Evolutionary conservation across 108 stramenopile species (phyloP).

Genomic region (Pseudonitzschia multiseries): DNA sequence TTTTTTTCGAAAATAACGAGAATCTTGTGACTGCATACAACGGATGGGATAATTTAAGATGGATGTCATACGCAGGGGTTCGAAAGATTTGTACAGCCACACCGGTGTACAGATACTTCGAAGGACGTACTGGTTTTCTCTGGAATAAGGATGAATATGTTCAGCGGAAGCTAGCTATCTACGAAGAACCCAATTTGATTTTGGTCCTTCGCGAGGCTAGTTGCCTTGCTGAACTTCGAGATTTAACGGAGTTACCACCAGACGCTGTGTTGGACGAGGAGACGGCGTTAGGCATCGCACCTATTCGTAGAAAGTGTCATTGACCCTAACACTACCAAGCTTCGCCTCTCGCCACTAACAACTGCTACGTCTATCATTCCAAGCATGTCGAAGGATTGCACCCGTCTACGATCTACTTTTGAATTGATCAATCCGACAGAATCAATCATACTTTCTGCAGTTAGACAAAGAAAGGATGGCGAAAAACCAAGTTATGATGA

Average conservation of each 20-base stretch:
- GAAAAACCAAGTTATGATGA: slow-evolving; percentile 27
- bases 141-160: slow-evolving; percentile 47
- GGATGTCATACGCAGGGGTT: slow-evolving; percentile 49
- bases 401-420: slow-evolving; percentile 57
- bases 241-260: slow-evolving; percentile 44
- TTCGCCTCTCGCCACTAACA: slow-evolving; percentile 75
- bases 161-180: slow-evolving; percentile 47
- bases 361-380: slow-evolving; percentile 56
- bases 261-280: slow-evolving; percentile 22
- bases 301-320: slow-evolving; percentile 69
- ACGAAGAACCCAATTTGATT: slow-evolving; percentile 54
- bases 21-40: slow-evolving; percentile 19
- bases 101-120: slow-evolving; percentile 22
- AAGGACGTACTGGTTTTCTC: slow-evolving; percentile 33
- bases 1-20: slow-evolving; percentile 27
- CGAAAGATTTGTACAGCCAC: slow-evolving; percentile 31
- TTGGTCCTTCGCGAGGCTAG: slow-evolving; percentile 56
- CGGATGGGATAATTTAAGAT: slow-evolving; percentile 59
- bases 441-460: slow-evolving; percentile 59
- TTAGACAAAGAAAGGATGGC: slow-evolving; percentile 27
- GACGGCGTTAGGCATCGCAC: slow-evolving; percentile 36
- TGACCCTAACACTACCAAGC: slow-evolving; percentile 71
- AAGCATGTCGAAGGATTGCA: slow-evolving; percentile 25
- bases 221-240: slow-evolving; percentile 48
- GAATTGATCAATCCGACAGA: slow-evolving; percentile 69